Percentiles rank a stretch among this genome's conserved stretches.
phyloP scores from a whole-genome alignment of 352 stramenopile genomes.

The Saprolegnia parasitica region DNA sequence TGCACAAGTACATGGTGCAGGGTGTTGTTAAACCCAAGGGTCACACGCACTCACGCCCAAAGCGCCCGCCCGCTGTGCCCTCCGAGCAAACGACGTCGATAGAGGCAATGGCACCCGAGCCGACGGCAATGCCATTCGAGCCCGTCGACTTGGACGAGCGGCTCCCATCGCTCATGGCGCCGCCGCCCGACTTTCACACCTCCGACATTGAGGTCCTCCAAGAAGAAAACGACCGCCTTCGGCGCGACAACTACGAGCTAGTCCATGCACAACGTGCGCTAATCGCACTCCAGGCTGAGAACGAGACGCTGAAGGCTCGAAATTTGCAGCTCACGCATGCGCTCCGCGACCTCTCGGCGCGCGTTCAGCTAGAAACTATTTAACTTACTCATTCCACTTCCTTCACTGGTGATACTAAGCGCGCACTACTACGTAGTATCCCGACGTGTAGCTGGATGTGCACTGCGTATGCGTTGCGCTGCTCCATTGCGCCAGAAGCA shows the following conservation, averaged over 20 bases:
- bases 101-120: not conserved
- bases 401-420: no score
- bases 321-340: constrained; percentile 1
- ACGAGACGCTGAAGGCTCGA: not conserved
- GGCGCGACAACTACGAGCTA: not conserved
- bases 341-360: not conserved
- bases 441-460: no score
- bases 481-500: no score
- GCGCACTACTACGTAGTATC: no score
- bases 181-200: not conserved
- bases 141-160: not conserved
- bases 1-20: constrained; percentile 5
- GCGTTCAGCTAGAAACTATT: not conserved
- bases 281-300: not conserved
- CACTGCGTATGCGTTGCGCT: no score
- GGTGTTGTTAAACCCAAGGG: constrained; percentile 16
- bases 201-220: not conserved
- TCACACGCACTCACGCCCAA: not conserved
- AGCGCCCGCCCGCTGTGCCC: not conserved
- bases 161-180: not conserved
- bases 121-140: not conserved
- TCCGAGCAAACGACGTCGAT: not conserved
- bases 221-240: constrained; percentile 3
- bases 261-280: not conserved
- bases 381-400: not conserved